phyloP scores from a whole-genome alignment of 306 rosid genomes.

The Casuarina equisetifolia region DNA sequence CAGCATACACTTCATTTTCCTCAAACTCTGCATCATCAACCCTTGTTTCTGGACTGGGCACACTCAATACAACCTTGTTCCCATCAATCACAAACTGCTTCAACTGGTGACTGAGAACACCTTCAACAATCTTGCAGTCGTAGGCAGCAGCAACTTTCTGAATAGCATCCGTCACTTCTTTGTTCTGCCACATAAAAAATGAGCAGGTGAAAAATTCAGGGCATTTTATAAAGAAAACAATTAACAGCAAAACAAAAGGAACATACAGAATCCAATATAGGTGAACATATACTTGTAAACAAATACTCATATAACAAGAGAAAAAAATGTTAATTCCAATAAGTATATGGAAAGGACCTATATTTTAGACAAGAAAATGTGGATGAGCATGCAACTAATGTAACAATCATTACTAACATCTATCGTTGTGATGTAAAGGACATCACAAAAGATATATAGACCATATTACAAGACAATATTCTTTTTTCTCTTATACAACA shows the following conservation, averaged over 20 bases:
- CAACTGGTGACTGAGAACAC: conserved; percentile 98
- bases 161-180: conserved; percentile 91
- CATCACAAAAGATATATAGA: no score
- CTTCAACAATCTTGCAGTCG: conserved; percentile 96
- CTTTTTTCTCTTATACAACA: no score
- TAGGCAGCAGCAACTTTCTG: conserved; percentile 96
- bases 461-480: not conserved
- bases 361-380: not conserved
- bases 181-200: conserved; percentile 54
- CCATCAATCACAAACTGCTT: conserved; percentile 99
- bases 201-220: not conserved
- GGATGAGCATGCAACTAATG: not conserved
- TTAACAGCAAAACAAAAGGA: not conserved
- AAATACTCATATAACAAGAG: no score
- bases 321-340: not conserved
- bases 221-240: not conserved
- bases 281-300: not conserved
- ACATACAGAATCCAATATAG: not conserved
- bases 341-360: not conserved
- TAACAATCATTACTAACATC: not conserved
- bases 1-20: conserved; percentile 92
- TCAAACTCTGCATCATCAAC: conserved; percentile 95
- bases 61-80: conserved; percentile 86
- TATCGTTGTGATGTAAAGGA: not conserved
- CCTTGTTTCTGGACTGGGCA: conserved; percentile 75